Evolutionary conservation across 2,329 filamentous ascomycete genomes (phyloP).

Genomic region (Trichoderma oligosporum): DNA sequence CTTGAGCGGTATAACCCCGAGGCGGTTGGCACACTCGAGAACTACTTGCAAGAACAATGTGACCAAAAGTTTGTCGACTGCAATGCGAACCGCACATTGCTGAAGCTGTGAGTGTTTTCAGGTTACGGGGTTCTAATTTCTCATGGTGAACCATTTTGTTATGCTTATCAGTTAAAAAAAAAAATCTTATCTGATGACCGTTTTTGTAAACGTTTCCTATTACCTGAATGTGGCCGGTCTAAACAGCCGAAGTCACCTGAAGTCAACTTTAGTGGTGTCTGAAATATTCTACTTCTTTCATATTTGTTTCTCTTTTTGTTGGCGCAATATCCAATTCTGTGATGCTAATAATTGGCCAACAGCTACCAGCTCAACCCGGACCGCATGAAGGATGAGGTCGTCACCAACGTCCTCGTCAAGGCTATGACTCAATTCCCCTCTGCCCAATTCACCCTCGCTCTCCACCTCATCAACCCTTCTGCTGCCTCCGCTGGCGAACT

Average conservation of each 20-base stretch:
- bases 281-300: conserved; percentile 38
- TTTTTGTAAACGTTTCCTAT: conserved; percentile 91
- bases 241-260: conserved; percentile 25
- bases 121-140: no score
- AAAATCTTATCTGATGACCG: conserved; percentile 75
- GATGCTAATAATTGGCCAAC: conserved; percentile 2
- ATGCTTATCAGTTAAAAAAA: conserved; percentile 19
- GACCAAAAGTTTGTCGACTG: conserved; percentile 91
- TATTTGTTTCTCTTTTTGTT: not conserved
- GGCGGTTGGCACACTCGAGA: conserved; percentile 88
- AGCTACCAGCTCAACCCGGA: conserved; percentile 99
- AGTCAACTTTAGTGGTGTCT: conserved; percentile 64
- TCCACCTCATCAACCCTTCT: conserved; percentile 88
- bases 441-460: conserved; percentile 87
- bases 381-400: conserved; percentile 92
- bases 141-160: no score
- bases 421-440: conserved; percentile 95
- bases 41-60: conserved; percentile 92
- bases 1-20: conserved; percentile 98
- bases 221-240: conserved; percentile 71
- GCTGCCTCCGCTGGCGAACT: conserved; percentile 65
- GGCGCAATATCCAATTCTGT: not conserved
- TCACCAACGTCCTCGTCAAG: conserved; percentile 99
- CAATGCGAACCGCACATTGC: conserved; percentile 90
- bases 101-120: conserved; percentile 81